Base-by-base conservation (phyloP, 75 land plant genomes). In the Isoetes taiwanensis region DNA sequence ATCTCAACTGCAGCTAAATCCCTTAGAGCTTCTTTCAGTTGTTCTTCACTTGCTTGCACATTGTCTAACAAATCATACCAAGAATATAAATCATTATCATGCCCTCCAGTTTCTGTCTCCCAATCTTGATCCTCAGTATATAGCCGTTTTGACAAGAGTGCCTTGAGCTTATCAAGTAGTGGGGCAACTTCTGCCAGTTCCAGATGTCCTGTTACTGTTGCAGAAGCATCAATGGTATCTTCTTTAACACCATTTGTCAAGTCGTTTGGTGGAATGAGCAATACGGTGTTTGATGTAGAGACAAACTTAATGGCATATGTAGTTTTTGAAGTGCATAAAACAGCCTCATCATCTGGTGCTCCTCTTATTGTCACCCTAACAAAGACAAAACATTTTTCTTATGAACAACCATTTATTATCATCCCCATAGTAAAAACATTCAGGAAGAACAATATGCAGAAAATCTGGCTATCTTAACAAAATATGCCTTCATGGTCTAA, bases 251-350 rank as follows among this genome's bases (percentile, higher is more conserved):
- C n/a, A n/a, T n/a, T n/a, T 1, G 28, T 24, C 16, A 34, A 42
- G 57, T 66, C 65, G 20, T 55, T 46, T 28, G 98, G 96, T 11
- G 95, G 98, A 23, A 87, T 53, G 17, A 93, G 73, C 37, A 84
- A 73, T 17, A 84, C 81, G 14, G 98, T 81, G 37, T 93, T 93
- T 20, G 98, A 88, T 11, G 80, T 93, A 52, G 90, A 79, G 21
- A 93, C 98, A 62, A 76, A 93, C 52, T 93, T 93, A 43, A 93
- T 63, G 11, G 86, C 69, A 59, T 77, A 93, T 5, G 95, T 93
- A 32, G 72, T 68, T 25, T 81, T 69, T 2, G 76, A 54, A 3
- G 98, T 87, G 43, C 98, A 93, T 19, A 93, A 74, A 35, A 93
- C 90, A 25, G 95, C 98, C 33, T 93, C 98, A 61, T 84, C 98